These are phyloP conservation scores for Ramaria rubella DNA, from an alignment of 768 basidiomycete genomes.

Conservation along the genomic window DNA sequence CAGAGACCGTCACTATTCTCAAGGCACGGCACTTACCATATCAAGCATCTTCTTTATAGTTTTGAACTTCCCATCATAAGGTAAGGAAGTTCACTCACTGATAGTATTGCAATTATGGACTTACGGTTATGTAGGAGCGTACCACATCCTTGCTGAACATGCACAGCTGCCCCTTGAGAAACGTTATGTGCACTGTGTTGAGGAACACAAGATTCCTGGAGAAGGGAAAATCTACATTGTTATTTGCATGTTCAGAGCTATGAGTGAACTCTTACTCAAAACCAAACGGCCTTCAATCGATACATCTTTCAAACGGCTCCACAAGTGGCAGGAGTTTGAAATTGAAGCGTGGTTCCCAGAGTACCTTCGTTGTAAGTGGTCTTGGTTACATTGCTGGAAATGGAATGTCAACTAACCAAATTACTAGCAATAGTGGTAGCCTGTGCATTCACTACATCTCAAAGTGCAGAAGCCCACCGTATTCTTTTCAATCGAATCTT, in stretches of 20 bases:
- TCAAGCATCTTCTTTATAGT: no score
- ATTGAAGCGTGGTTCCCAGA: constrained; percentile 16
- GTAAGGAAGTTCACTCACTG: no score
- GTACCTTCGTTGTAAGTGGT: constrained; percentile 13
- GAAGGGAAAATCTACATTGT: constrained; percentile 12
- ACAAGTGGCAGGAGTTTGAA: constrained; percentile 18
- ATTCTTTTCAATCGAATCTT: constrained; percentile 21
- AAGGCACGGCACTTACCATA: constrained; percentile 22
- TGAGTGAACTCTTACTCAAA: constrained; percentile 16
- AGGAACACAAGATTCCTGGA: constrained; percentile 11
- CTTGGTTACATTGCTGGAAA: not conserved
- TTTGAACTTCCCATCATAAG: no score
- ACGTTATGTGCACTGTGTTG: constrained; percentile 19
- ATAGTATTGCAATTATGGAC: not conserved
- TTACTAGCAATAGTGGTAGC: constrained; percentile 17
- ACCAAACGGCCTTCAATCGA: constrained; percentile 13
- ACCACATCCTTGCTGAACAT: constrained; percentile 12
- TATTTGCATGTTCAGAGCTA: constrained; percentile 21
- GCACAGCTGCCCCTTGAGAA: constrained; percentile 6
- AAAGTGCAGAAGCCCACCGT: constrained; percentile 21
- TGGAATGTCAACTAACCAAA: not conserved
- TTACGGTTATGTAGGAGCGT: constrained; percentile 10
- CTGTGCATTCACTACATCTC: constrained; percentile 22
- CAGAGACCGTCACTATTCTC: constrained; percentile 15
- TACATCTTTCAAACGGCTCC: constrained; percentile 15